These are phyloP conservation scores for Somion occarium DNA, from an alignment of 1,284 basidiomycete species.

Conservation along the genomic window DNA sequence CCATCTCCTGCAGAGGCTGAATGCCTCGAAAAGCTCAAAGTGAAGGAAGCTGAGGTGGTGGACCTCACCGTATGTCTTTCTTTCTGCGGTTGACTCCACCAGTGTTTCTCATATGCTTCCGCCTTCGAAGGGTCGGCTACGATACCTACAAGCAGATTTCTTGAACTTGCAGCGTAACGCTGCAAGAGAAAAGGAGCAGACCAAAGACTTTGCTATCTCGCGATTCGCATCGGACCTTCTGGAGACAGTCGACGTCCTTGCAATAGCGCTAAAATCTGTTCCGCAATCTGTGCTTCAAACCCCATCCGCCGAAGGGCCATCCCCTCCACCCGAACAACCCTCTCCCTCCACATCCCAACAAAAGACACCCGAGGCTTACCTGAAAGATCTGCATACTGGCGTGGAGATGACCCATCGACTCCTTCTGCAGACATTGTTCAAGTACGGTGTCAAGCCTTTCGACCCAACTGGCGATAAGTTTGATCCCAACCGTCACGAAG, in stretches of 20 bases:
- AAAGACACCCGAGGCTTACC: constrained; percentile 55
- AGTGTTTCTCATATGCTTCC: neutral
- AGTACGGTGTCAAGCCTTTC: constrained; percentile 88
- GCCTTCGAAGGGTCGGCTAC: constrained; percentile 63
- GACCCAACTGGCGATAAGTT: constrained; percentile 92
- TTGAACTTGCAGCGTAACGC: constrained; percentile 92
- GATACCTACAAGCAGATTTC: constrained; percentile 91
- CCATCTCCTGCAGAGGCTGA: constrained; percentile 31
- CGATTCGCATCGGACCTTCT: constrained; percentile 89
- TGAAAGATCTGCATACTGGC: constrained; percentile 76
- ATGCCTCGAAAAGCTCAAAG: constrained; percentile 49
- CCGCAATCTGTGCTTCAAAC: constrained; percentile 48
- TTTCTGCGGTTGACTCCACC: neutral
- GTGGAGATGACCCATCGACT: constrained; percentile 92
- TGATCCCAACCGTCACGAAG: constrained; percentile 94
- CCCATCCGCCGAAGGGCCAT: constrained; percentile 22
- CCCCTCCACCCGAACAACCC: constrained; percentile 31
- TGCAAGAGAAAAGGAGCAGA: constrained; percentile 87
- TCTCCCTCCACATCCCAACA: constrained; percentile 22
- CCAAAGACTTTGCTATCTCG: constrained; percentile 90
- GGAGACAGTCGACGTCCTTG: constrained; percentile 88
- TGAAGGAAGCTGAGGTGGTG: constrained; percentile 66
- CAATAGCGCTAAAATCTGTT: constrained; percentile 85
- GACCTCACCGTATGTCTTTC: constrained; percentile 65
- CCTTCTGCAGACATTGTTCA: constrained; percentile 85